A percentile compares a stretch with the other conserved stretches of the same genome.
Evolutionary conservation across 768 basidiomycete genomes (phyloP).

Genomic region (Suillus tomentosus): DNA sequence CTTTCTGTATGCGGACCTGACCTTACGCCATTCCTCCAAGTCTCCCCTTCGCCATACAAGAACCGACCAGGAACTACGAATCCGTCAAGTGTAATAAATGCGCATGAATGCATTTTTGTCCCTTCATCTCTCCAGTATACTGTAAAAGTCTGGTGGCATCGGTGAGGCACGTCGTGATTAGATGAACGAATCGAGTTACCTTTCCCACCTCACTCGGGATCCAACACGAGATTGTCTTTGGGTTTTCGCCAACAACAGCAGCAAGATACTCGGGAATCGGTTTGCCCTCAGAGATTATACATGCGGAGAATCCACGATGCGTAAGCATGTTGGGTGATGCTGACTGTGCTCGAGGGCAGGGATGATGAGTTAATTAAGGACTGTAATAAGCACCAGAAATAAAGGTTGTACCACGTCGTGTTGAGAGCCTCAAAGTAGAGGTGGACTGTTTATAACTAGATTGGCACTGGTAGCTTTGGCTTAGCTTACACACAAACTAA

Average conservation of each 20-base stretch:
- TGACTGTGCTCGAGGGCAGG: slow-evolving; percentile 2
- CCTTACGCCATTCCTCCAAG: slow-evolving; percentile 55
- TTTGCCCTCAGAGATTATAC: slow-evolving; percentile 57
- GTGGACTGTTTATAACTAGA: slow-evolving; percentile 3
- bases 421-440: neutral
- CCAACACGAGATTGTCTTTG: slow-evolving; percentile 63
- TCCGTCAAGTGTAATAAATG: slow-evolving; percentile 68
- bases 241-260: slow-evolving; percentile 45
- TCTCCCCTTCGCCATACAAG: slow-evolving; percentile 55
- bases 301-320: slow-evolving; percentile 67
- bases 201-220: slow-evolving; percentile 62
- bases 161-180: slow-evolving; percentile 12
- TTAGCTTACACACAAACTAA: slow-evolving; percentile 15
- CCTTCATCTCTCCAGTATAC: slow-evolving; percentile 70
- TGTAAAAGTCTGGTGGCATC: slow-evolving; percentile 48
- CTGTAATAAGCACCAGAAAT: slow-evolving; percentile 13
- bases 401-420: slow-evolving; percentile 9
- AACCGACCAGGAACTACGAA: slow-evolving; percentile 63
- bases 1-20: slow-evolving; percentile 52
- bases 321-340: slow-evolving; percentile 43
- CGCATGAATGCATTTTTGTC: slow-evolving; percentile 52
- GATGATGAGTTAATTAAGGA: slow-evolving; percentile 17
- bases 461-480: slow-evolving; percentile 1
- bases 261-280: slow-evolving; percentile 58
- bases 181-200: slow-evolving; percentile 34